Conservation (phyloP, 1,284 basidiomycete genomes). For the Fomitopsis betulina region DNA sequence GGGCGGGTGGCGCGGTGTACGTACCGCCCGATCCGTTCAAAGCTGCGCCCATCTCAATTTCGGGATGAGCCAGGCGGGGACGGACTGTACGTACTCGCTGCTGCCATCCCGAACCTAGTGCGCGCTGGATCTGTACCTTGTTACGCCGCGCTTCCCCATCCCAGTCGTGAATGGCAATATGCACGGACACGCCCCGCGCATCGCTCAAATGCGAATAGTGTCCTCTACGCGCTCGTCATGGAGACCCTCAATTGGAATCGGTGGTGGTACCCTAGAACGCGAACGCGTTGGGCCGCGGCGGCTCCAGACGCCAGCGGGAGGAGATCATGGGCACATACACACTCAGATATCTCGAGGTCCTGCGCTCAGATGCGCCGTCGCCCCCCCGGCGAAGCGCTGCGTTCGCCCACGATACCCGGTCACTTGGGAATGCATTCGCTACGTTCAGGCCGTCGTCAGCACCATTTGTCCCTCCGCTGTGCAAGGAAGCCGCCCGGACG, state of each 20-base stretch:
- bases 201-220: background rate
- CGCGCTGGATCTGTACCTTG: background rate
- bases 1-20: background rate
- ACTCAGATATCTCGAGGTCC: background rate
- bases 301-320: background rate
- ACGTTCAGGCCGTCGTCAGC: background rate
- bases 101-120: background rate
- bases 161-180: background rate
- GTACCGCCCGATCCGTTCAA: background rate
- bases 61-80: background rate
- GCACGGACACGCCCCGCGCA: background rate
- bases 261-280: background rate
- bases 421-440: background rate
- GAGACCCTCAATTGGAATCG: background rate
- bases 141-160: background rate
- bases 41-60: background rate
- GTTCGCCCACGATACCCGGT: background rate
- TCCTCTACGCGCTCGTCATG: background rate
- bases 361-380: background rate
- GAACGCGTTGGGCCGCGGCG: background rate
- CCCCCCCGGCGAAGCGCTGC: background rate
- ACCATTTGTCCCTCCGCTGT: background rate
- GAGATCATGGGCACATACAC: background rate
- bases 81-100: background rate
- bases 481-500: background rate